Conservation (phyloP, 2,329 filamentous ascomycete species). For the Calonectria pseudoreteaudii region DNA sequence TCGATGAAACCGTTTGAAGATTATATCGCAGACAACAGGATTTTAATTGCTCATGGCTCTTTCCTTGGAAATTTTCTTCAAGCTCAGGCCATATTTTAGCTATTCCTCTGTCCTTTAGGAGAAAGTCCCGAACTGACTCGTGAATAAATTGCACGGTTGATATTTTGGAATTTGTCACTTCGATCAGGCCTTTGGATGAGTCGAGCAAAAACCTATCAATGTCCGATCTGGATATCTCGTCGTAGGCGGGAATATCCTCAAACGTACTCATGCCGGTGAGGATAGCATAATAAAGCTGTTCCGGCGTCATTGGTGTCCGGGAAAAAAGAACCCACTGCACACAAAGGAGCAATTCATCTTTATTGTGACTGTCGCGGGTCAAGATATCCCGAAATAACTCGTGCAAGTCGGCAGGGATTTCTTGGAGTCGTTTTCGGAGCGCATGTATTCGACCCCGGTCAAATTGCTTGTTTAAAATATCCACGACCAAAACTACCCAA, state of each 20-base stretch:
- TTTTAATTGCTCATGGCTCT: not conserved
- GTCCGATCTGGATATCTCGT: not conserved
- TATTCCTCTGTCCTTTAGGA: not conserved
- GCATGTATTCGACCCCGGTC: conserved; percentile 37
- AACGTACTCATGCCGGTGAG: not conserved
- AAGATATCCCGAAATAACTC: conserved; percentile 66
- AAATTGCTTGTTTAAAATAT: conserved; percentile 53
- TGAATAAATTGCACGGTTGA: not conserved
- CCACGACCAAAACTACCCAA: conserved; percentile 51
- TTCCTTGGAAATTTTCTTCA: not conserved
- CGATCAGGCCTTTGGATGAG: not conserved
- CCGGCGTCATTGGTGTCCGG: conserved; percentile 51
- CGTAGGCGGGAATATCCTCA: no score
- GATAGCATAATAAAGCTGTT: conserved; percentile 56
- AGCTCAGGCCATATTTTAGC: not conserved
- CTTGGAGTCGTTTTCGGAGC: conserved; percentile 44
- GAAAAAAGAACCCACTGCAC: conserved; percentile 66
- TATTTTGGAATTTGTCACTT: not conserved
- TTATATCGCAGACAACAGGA: not conserved
- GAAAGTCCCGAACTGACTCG: not conserved
- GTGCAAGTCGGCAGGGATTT: conserved; percentile 54
- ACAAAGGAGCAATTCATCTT: conserved; percentile 56
- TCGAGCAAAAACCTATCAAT: not conserved
- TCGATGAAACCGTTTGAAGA: no score
- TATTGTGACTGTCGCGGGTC: conserved; percentile 56